phyloP scores from a whole-genome alignment of 1,284 basidiomycete species.

The Singerocomus rubriflavus region DNA sequence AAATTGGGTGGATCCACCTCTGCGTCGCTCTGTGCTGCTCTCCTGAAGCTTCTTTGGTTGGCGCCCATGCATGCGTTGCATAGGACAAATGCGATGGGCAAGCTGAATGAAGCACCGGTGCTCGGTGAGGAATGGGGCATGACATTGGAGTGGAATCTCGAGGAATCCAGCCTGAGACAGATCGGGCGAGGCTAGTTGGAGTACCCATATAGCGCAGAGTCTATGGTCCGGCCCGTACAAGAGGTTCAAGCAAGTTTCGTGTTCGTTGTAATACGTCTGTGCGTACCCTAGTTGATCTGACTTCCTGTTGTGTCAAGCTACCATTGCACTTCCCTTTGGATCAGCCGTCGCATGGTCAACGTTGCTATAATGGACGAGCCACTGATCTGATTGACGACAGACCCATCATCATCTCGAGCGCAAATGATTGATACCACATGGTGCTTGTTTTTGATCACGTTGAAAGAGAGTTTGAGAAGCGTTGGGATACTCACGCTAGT shows the following conservation, averaged over 20 bases:
- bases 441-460: too few species aligned
- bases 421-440: not conserved
- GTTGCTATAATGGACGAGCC: too few species aligned
- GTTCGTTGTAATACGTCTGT: not conserved
- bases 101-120: constrained; percentile 63
- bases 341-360: too few species aligned
- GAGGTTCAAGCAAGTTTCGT: not conserved
- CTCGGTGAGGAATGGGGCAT: constrained; percentile 73
- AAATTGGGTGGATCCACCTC: constrained; percentile 58
- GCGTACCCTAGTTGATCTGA: not conserved
- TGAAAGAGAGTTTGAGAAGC: not conserved
- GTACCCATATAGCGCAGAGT: not conserved
- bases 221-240: not conserved
- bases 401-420: not conserved
- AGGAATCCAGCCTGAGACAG: constrained; percentile 48
- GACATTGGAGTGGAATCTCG: constrained; percentile 66
- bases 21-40: constrained; percentile 45
- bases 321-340: too few species aligned
- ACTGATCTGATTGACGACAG: not conserved
- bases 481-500: too few species aligned
- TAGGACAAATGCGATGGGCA: constrained; percentile 63
- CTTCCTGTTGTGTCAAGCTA: too few species aligned
- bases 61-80: constrained; percentile 57
- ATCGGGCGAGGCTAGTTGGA: not conserved
- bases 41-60: not conserved